These are phyloP conservation scores for Sporothrix protearum DNA, from an alignment of 2,329 filamentous ascomycete genomes.

Conservation along the genomic window DNA sequence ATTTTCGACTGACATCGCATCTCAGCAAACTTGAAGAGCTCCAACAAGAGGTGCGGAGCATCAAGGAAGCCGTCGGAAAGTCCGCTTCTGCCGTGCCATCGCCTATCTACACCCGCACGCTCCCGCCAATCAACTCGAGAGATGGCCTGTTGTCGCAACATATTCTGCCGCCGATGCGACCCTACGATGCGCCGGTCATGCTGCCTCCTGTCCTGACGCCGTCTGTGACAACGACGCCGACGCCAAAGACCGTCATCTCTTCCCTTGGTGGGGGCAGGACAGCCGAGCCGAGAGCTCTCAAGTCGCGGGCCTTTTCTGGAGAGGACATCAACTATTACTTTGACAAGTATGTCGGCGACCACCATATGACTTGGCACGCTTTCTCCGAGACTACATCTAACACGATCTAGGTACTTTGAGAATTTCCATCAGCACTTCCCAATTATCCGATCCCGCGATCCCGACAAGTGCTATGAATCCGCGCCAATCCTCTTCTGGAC, in stretches of 20 bases:
- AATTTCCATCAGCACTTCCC: constrained; percentile 53
- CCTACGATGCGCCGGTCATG: constrained; percentile 26
- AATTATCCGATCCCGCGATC: constrained; percentile 47
- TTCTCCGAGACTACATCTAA: background rate
- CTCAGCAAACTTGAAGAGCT: constrained; percentile 54
- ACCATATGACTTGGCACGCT: background rate
- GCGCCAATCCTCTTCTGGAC: constrained; percentile 53
- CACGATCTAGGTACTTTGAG: constrained; percentile 45
- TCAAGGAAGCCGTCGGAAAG: constrained; percentile 49
- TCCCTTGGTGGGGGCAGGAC: constrained; percentile 5
- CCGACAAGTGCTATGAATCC: constrained; percentile 49
- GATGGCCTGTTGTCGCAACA: constrained; percentile 25
- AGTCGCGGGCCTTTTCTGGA: constrained; percentile 47
- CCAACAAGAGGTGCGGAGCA: constrained; percentile 52
- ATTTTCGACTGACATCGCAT: constrained; percentile 9
- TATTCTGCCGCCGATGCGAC: constrained; percentile 27
- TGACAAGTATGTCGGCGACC: constrained; percentile 41
- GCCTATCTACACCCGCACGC: constrained; percentile 28
- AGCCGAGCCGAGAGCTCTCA: constrained; percentile 44
- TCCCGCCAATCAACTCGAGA: constrained; percentile 27
- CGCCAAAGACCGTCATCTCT: constrained; percentile 25
- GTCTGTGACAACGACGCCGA: constrained; percentile 27
- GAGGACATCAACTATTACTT: constrained; percentile 57
- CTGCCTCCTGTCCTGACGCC: constrained; percentile 28
- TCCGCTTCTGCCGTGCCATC: constrained; percentile 27